A percentile compares a stretch with the other conserved stretches of the same genome.
Evolutionary conservation across 2,329 filamentous ascomycete genomes (phyloP).

Genomic region (Colletotrichum sp.): DNA sequence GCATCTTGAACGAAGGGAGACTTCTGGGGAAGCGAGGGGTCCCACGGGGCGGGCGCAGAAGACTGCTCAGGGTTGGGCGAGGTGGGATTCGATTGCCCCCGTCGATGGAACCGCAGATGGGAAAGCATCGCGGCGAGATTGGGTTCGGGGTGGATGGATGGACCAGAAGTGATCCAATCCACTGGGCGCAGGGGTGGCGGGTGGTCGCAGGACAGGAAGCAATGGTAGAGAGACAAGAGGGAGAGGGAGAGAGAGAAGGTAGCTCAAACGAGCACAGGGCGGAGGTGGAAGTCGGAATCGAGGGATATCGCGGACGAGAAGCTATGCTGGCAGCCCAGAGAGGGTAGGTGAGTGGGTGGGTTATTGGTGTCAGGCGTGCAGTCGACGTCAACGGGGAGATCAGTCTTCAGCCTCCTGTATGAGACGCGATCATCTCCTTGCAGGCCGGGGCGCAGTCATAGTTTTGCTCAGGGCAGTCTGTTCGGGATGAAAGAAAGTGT

Average conservation of each 20-base stretch:
- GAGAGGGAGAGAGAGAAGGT: conserved; percentile 4
- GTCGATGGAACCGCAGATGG: conserved; percentile 63
- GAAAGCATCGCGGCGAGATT: conserved; percentile 46
- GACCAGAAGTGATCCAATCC: not conserved
- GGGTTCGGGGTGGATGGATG: not conserved
- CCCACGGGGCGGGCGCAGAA: conserved; percentile 38
- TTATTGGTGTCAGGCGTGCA: not conserved
- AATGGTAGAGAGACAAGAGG: not conserved
- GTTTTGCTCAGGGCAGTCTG: not conserved
- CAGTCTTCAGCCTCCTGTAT: conserved; percentile 9
- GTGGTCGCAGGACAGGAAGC: conserved; percentile 12
- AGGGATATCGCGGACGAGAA: not conserved
- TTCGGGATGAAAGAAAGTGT: not conserved
- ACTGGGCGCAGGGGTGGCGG: conserved; percentile 14
- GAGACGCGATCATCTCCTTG: conserved; percentile 22
- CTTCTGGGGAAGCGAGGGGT: conserved; percentile 39
- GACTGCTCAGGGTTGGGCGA: conserved; percentile 57
- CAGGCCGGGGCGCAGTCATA: conserved; percentile 15
- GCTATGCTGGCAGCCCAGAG: not conserved
- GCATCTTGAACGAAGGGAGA: conserved; percentile 47
- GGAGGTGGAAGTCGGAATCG: not conserved
- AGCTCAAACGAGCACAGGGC: not conserved
- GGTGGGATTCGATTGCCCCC: conserved; percentile 59
- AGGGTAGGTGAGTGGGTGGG: not conserved
- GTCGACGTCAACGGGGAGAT: not conserved